Evolutionary conservation across 2,329 filamentous ascomycete species (phyloP).

Genomic region (Verticillium longisporum): DNA sequence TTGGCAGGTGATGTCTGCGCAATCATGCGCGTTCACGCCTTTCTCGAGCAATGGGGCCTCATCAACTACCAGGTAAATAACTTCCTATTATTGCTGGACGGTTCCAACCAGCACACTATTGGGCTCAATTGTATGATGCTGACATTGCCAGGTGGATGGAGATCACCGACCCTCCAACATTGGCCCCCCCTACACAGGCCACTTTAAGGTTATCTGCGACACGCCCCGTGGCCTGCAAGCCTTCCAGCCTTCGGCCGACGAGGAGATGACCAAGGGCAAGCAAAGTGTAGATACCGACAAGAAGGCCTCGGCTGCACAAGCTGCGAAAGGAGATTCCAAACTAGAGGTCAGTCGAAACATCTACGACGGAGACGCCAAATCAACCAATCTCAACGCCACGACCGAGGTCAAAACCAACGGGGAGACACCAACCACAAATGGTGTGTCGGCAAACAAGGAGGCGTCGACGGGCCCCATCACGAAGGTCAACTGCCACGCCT

Average conservation of each 20-base stretch:
- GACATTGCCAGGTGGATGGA: constrained; percentile 69
- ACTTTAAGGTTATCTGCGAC: constrained; percentile 94
- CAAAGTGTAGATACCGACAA: constrained; percentile 63
- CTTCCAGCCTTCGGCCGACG: constrained; percentile 83
- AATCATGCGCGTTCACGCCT: constrained; percentile 97
- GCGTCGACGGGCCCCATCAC: constrained; percentile 58
- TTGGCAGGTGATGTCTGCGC: constrained; percentile 95
- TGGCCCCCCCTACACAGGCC: constrained; percentile 91
- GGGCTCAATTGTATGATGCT: not conserved
- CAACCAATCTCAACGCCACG: constrained; percentile 55
- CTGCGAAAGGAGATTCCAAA: constrained; percentile 60
- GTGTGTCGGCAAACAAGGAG: constrained; percentile 50
- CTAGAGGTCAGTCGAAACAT: constrained; percentile 93
- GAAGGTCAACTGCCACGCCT: constrained; percentile 80
- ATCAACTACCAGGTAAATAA: constrained; percentile 89
- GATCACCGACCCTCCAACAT: constrained; percentile 93
- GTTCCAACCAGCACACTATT: too few species aligned
- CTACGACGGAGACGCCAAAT: constrained; percentile 87
- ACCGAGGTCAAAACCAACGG: constrained; percentile 68
- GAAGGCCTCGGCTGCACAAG: constrained; percentile 40
- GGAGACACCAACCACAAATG: constrained; percentile 62
- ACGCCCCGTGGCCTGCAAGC: constrained; percentile 91
- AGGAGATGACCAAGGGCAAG: constrained; percentile 56
- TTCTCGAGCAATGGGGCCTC: constrained; percentile 96
- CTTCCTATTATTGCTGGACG: not conserved